These are phyloP conservation scores for Triangularia verruculosa DNA, from an alignment of 2,329 filamentous ascomycete species.

Conservation along the genomic window DNA sequence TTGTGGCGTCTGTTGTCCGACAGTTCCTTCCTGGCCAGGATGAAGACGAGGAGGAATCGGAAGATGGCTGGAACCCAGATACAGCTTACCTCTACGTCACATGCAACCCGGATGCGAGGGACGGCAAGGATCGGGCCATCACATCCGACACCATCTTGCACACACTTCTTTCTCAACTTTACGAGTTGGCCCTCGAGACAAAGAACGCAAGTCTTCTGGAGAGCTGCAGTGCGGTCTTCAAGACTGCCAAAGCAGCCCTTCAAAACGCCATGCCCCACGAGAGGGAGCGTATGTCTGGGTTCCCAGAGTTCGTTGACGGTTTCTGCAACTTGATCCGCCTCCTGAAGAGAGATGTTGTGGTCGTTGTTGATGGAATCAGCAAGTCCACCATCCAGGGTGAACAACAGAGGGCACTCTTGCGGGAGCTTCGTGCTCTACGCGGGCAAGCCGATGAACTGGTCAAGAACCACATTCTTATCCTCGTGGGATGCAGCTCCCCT, in stretches of 20 bases:
- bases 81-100: slow-evolving; percentile 20
- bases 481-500: slow-evolving; percentile 17
- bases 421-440: slow-evolving; percentile 13
- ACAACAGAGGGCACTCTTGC: slow-evolving; percentile 20
- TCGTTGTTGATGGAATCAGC: slow-evolving; percentile 23
- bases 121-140: slow-evolving; percentile 1
- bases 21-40: slow-evolving; percentile 8
- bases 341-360: slow-evolving; percentile 18
- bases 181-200: slow-evolving; percentile 17
- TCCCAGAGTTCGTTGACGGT: slow-evolving; percentile 22
- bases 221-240: slow-evolving; percentile 24
- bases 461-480: slow-evolving; percentile 8
- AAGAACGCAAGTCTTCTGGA: slow-evolving; percentile 21
- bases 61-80: neutral
- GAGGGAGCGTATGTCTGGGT: slow-evolving; percentile 10
- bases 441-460: neutral
- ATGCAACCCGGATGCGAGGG: slow-evolving; percentile 9
- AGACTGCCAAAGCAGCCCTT: slow-evolving; percentile 16
- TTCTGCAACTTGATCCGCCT: slow-evolving; percentile 14
- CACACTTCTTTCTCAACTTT: slow-evolving; percentile 21
- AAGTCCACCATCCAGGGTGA: slow-evolving; percentile 11
- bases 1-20: slow-evolving; percentile 20
- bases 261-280: slow-evolving; percentile 2
- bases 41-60: neutral
- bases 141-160: slow-evolving; percentile 22